phyloP scores from a whole-genome alignment of 331 rosid genomes.

The Quercus tomentella region DNA sequence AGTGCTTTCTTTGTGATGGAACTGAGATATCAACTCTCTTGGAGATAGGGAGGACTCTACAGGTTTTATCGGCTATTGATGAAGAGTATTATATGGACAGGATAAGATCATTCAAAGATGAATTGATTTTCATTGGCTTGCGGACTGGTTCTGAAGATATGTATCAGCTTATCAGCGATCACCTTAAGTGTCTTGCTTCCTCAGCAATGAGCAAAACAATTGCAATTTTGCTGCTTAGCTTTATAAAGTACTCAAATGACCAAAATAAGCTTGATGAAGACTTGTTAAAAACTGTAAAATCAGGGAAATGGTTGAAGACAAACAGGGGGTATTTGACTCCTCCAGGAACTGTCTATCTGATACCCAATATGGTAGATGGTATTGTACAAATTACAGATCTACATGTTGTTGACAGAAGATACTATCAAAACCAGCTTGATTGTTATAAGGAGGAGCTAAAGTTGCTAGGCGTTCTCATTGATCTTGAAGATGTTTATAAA shows the following conservation, averaged over 20 bases:
- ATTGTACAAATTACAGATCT: constrained; percentile 3
- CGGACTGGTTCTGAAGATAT: constrained; percentile 4
- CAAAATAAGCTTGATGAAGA: neutral
- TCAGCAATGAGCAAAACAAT: constrained; percentile 1
- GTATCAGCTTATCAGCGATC: neutral
- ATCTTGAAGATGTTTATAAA: neutral
- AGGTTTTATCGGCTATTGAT: neutral
- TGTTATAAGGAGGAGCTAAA: neutral
- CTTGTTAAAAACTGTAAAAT: neutral
- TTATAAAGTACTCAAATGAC: neutral
- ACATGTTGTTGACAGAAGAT: constrained; percentile 8
- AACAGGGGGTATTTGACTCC: constrained; percentile 6
- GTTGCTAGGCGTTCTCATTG: constrained; percentile 9
- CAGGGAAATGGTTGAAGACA: constrained; percentile 18
- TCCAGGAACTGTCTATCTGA: neutral
- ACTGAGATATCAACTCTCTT: neutral
- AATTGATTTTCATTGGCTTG: constrained; percentile 15
- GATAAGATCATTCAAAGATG: constrained; percentile 9
- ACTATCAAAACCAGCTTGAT: neutral
- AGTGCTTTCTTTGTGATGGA: constrained; percentile 6
- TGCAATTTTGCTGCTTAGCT: neutral
- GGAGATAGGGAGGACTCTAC: constrained; percentile 4
- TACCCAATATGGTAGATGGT: neutral
- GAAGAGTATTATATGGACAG: neutral
- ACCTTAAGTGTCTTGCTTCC: neutral